Conservation (phyloP, 2,329 filamentous ascomycete genomes). For the Ilyonectria destructans region DNA sequence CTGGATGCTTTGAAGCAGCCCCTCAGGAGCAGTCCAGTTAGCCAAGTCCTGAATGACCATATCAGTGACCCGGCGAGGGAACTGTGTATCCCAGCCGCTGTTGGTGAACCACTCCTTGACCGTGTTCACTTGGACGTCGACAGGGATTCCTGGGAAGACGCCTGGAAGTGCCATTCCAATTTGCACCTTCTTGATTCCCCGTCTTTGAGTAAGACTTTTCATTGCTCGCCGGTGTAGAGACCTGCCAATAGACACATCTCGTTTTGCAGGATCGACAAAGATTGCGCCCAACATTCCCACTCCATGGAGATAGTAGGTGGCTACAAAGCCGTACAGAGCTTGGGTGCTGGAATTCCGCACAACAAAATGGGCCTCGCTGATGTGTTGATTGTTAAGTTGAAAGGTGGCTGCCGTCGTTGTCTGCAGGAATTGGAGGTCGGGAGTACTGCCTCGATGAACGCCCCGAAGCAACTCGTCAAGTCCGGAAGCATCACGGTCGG, state of each 20-base stretch:
- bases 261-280: slow-evolving; percentile 90
- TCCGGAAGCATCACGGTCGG: slow-evolving; percentile 81
- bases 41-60: slow-evolving; percentile 82
- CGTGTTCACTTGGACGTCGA: slow-evolving; percentile 63
- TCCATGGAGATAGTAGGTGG: slow-evolving; percentile 84
- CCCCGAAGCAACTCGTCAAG: slow-evolving; percentile 83
- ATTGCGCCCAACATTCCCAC: slow-evolving; percentile 87
- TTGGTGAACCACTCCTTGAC: slow-evolving; percentile 88
- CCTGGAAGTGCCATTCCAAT: slow-evolving; percentile 86
- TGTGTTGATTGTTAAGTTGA: slow-evolving; percentile 77
- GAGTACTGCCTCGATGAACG: slow-evolving; percentile 77
- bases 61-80: slow-evolving; percentile 72
- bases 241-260: slow-evolving; percentile 91
- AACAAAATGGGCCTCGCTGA: slow-evolving; percentile 90
- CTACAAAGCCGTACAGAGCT: slow-evolving; percentile 91
- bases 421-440: slow-evolving; percentile 79
- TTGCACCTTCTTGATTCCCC: slow-evolving; percentile 84
- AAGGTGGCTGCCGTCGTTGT: slow-evolving; percentile 83
- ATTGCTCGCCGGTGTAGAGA: slow-evolving; percentile 91
- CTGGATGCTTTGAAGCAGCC: slow-evolving; percentile 81
- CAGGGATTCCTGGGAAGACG: slow-evolving; percentile 89
- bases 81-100: slow-evolving; percentile 86
- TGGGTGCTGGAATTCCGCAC: slow-evolving; percentile 95
- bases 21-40: slow-evolving; percentile 83
- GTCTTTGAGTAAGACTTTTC: slow-evolving; percentile 78